Base-by-base conservation (phyloP, 805 yeast species). In the Trichomonascus vanleenenianus region DNA sequence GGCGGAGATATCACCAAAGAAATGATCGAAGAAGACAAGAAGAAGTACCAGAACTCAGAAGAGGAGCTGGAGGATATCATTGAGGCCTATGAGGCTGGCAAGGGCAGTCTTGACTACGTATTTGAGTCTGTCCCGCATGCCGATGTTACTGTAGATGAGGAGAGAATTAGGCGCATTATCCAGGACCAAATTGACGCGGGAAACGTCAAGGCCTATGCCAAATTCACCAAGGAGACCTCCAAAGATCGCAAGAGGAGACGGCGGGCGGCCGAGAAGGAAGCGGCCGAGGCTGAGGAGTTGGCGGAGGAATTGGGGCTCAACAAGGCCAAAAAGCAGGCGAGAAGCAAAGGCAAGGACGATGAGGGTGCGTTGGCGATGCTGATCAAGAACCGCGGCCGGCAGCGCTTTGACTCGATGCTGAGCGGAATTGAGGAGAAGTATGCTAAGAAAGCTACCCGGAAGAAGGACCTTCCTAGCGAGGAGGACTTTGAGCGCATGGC, bases 71-170 rank as follows among this genome's bases (percentile, higher is more conserved):
- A 65, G 3, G 96, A 88, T 57, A 71, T 88, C n/a, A 47, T 77
- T 37, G 73, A 75, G 39, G 70, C 73, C 41, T 82, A 82, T 65
- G 61, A 68, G 7, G 75, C 70, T 53, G 71, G 72, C 39, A 72
- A 76, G 11, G 95, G 95, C 3, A 85, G 85, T 55, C 76, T 87
- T 55, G 67, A 81, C 39, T 68, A 70, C 42, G 65, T 87, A 4
- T 83, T 87, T 57, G 95, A 86, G 59, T 70, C 72, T 30, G 81
- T 88, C 2, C 83, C 93, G 8, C 96, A 88, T 62, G 71, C 84
- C 43, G 88, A 83, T 50, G 71, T 81, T 38, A 73, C 69, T 32
- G 67, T 59, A 0, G 87, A 81, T 54, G 94, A 85, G 55, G 63
- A 62, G 30, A 71, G 96, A 33, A 70, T 84, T 38, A 75, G 73